These are phyloP conservation scores for Solanum bulbocastanum DNA, from an alignment of 257 asterid genomes.

Conservation along the genomic window DNA sequence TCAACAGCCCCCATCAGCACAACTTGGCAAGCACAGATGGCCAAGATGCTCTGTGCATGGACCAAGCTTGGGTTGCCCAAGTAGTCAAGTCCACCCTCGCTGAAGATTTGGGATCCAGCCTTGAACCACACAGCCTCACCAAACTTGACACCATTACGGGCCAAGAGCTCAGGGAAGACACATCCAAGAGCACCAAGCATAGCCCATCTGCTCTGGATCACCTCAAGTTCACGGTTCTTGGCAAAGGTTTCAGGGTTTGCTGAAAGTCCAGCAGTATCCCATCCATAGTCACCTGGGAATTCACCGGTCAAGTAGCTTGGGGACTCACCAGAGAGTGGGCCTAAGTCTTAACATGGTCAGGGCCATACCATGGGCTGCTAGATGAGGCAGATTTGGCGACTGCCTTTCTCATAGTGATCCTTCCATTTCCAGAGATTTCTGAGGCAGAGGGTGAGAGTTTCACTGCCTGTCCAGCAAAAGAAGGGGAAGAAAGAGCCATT, in stretches of 20 bases:
- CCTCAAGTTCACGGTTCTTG: background rate
- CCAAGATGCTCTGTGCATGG: background rate
- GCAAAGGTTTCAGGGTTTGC: slow-evolving; percentile 29
- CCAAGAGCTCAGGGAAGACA: background rate
- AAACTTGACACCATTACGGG: background rate
- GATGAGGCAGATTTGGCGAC: slow-evolving; percentile 14
- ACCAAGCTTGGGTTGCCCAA: background rate
- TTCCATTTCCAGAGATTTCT: background rate
- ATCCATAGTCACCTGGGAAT: slow-evolving; percentile 62
- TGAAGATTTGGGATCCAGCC: background rate
- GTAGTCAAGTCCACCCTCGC: background rate
- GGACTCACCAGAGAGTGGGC: slow-evolving; percentile 60
- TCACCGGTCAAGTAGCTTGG: slow-evolving; percentile 66
- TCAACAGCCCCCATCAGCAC: background rate
- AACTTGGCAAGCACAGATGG: background rate
- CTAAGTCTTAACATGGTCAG: slow-evolving; percentile 52
- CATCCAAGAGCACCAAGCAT: background rate
- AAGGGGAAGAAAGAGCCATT: slow-evolving; percentile 10
- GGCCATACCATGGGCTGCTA: slow-evolving; percentile 63
- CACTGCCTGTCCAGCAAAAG: slow-evolving; percentile 5
- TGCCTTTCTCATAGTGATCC: slow-evolving; percentile 4
- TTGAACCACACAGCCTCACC: background rate
- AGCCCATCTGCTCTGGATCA: background rate
- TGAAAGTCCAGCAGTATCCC: slow-evolving; percentile 61
- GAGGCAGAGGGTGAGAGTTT: slow-evolving; percentile 5